Evolutionary conservation across 495 filamentous ascomycete species (phyloP).

Genomic region (Aspergillus nidulans): DNA sequence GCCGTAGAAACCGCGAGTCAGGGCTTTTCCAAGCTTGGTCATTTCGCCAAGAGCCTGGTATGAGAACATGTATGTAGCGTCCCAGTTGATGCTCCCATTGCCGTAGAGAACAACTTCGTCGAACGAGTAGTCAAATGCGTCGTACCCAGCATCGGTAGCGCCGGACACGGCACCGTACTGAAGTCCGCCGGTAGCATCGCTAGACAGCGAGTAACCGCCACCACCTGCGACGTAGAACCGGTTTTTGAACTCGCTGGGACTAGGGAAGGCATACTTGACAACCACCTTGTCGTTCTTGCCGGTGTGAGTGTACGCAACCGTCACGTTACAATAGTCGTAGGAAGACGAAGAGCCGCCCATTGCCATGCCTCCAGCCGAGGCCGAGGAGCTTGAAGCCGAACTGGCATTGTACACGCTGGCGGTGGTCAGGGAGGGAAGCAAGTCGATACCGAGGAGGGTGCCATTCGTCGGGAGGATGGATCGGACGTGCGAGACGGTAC

Average conservation of each 20-base stretch:
- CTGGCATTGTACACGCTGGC: constrained; percentile 24
- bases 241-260: constrained; percentile 31
- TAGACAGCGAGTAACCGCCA: constrained; percentile 28
- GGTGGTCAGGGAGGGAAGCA: constrained; percentile 28
- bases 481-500: constrained; percentile 31
- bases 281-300: constrained; percentile 28
- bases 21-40: constrained; percentile 30
- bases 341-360: constrained; percentile 13
- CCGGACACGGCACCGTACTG: constrained; percentile 36
- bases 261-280: constrained; percentile 31
- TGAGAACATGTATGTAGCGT: constrained; percentile 39
- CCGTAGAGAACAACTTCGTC: constrained; percentile 34
- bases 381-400: too few relatives aligned
- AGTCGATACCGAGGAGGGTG: constrained; percentile 27
- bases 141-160: constrained; percentile 36
- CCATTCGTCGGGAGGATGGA: constrained; percentile 30
- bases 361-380: not conserved
- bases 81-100: constrained; percentile 43
- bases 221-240: constrained; percentile 38
- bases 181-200: constrained; percentile 31
- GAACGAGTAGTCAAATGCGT: constrained; percentile 29
- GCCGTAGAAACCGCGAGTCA: constrained; percentile 33
- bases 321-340: constrained; percentile 35
- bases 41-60: constrained; percentile 42
- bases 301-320: constrained; percentile 32